Conservation (phyloP, 2,329 filamentous ascomycete genomes). For the Penicillium expansum region DNA sequence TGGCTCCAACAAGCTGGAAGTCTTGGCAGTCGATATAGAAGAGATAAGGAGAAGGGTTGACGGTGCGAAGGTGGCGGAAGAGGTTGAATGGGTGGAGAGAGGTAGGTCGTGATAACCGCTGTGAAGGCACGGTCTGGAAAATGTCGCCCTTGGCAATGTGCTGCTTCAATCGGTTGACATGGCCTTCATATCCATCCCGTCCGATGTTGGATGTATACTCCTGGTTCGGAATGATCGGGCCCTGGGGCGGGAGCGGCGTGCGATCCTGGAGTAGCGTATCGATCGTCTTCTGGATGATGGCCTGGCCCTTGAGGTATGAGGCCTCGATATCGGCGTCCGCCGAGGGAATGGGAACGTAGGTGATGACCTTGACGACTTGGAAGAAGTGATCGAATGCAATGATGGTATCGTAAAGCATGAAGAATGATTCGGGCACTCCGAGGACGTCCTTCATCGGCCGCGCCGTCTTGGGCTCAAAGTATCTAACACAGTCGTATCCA, state of each 20-base stretch:
- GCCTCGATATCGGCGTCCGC: conserved; percentile 58
- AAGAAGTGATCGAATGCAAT: conserved; percentile 94
- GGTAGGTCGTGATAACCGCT: conserved; percentile 86
- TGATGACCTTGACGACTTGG: conserved; percentile 88
- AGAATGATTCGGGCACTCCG: conserved; percentile 85
- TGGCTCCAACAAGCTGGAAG: conserved; percentile 94
- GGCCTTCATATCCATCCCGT: conserved; percentile 80
- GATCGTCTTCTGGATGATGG: conserved; percentile 65
- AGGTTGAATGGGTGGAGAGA: conserved; percentile 95
- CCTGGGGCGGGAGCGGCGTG: conserved; percentile 73
- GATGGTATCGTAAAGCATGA: conserved; percentile 96
- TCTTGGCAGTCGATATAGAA: conserved; percentile 91
- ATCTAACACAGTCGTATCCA: conserved; percentile 94
- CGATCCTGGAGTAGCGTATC: conserved; percentile 70
- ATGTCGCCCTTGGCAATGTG: conserved; percentile 92
- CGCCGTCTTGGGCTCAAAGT: conserved; percentile 97
- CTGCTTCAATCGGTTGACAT: conserved; percentile 80
- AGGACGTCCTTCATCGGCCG: conserved; percentile 84
- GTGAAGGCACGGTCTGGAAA: conserved; percentile 94
- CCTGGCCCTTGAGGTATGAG: conserved; percentile 67
- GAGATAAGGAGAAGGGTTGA: conserved; percentile 95
- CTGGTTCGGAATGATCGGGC: conserved; percentile 67
- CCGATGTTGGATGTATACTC: conserved; percentile 93
- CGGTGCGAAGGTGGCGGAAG: conserved; percentile 91
- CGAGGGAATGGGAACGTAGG: conserved; percentile 72